Percentiles rank a stretch among this genome's conserved stretches.
These are phyloP conservation scores for Botryosphaeria agaves DNA, from an alignment of 2,329 filamentous ascomycete species.

Conservation along the genomic window DNA sequence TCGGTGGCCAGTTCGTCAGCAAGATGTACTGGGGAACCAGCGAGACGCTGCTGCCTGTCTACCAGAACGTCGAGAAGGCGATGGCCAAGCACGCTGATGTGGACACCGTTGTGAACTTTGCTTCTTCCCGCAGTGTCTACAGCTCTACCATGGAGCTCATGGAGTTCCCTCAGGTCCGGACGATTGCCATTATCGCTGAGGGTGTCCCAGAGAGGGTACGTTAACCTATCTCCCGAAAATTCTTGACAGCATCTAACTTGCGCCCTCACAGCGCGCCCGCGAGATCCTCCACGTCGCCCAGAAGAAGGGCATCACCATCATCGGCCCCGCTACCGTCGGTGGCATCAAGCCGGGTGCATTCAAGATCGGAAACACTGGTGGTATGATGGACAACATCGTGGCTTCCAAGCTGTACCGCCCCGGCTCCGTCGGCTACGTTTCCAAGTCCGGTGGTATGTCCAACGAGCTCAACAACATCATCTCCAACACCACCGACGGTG, in stretches of 20 bases:
- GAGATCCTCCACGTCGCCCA: constrained; percentile 93
- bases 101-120: constrained; percentile 98
- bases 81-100: constrained; percentile 94
- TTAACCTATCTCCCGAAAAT: constrained; percentile 9
- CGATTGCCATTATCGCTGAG: constrained; percentile 98
- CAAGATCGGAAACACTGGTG: constrained; percentile 99
- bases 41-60: constrained; percentile 95
- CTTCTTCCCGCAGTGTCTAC: constrained; percentile 96
- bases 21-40: constrained; percentile 99
- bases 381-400: constrained; percentile 99
- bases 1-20: constrained; percentile 98
- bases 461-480: constrained; percentile 99
- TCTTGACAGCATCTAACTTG: no score
- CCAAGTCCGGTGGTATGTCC: constrained; percentile 99
- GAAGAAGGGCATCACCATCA: constrained; percentile 99
- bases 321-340: constrained; percentile 94
- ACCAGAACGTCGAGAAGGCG: constrained; percentile 86
- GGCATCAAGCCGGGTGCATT: constrained; percentile 98
- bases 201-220: constrained; percentile 94
- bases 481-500: constrained; percentile 87
- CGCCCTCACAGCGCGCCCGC: constrained; percentile 71
- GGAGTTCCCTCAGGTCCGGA: constrained; percentile 92
- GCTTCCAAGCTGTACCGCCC: constrained; percentile 99
- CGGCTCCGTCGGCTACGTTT: constrained; percentile 96
- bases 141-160: constrained; percentile 97